Percentiles rank a stretch among this genome's conserved stretches.
phyloP scores from a whole-genome alignment of 1,284 basidiomycete species.

The Leucoagaricus sp. region DNA sequence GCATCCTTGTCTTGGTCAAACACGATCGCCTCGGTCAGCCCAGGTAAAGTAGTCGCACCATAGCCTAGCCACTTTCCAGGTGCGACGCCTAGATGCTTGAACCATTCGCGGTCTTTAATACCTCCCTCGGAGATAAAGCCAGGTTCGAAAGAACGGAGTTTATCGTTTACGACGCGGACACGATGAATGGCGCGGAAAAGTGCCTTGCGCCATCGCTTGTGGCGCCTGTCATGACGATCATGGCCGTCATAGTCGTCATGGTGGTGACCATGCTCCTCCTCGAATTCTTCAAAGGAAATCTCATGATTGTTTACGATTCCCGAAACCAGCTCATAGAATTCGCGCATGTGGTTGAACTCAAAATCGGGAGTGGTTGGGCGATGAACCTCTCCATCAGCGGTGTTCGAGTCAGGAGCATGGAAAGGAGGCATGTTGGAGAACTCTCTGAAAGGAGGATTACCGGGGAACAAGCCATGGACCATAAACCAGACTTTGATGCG shows the following conservation, averaged over 20 bases:
- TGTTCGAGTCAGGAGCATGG: too few species aligned
- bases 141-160: constrained; percentile 74
- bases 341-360: not conserved
- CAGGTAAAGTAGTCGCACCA: constrained; percentile 83
- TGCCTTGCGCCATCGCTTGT: constrained; percentile 55
- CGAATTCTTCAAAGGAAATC: not conserved
- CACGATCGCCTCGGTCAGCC: constrained; percentile 75
- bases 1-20: constrained; percentile 64
- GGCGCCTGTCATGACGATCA: constrained; percentile 25
- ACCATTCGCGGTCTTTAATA: constrained; percentile 80
- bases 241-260: not conserved
- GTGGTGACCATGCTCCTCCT: not conserved
- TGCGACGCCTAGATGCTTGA: constrained; percentile 78
- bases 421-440: not conserved
- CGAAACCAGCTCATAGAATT: not conserved
- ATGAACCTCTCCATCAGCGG: too few species aligned
- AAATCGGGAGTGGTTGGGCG: too few species aligned
- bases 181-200: constrained; percentile 29
- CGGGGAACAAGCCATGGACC: not conserved
- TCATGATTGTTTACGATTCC: constrained; percentile 15
- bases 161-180: constrained; percentile 68
- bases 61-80: constrained; percentile 92
- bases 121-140: constrained; percentile 84
- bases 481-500: constrained; percentile 8
- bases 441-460: not conserved